A percentile compares a stretch with the other conserved stretches of the same genome.
phyloP scores from a whole-genome alignment of 768 basidiomycete genomes.

The Lactifluus hygrophoroides region DNA sequence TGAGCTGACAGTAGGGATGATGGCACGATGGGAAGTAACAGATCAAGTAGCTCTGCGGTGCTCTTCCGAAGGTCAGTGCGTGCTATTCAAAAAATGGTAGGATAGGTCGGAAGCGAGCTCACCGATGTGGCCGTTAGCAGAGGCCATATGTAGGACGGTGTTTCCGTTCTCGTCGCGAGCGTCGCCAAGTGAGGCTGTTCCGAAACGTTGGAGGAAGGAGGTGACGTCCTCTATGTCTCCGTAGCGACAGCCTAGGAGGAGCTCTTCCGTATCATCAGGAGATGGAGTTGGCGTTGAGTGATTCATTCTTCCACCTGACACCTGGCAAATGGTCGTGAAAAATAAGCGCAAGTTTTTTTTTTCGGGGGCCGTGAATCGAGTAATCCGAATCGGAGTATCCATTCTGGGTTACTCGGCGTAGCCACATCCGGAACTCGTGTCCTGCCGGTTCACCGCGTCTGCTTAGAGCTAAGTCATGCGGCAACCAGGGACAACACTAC shows the following conservation, averaged over 20 bases:
- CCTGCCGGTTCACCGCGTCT: not conserved
- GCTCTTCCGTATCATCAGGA: slow-evolving; percentile 52
- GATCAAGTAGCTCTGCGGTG: slow-evolving; percentile 61
- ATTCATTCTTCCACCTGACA: too few species aligned
- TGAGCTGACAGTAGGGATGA: slow-evolving; percentile 48
- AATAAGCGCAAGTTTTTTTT: too few species aligned
- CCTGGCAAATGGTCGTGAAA: too few species aligned
- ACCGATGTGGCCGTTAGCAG: slow-evolving; percentile 88
- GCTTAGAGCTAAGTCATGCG: too few species aligned
- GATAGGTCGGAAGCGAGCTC: slow-evolving; percentile 23
- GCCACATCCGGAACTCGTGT: not conserved
- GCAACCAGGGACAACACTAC: too few species aligned
- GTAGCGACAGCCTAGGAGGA: slow-evolving; percentile 79
- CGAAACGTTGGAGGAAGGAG: slow-evolving; percentile 53
- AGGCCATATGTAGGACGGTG: slow-evolving; percentile 76
- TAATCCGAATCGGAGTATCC: not conserved
- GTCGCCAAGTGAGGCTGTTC: slow-evolving; percentile 37
- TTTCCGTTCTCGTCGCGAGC: slow-evolving; percentile 73
- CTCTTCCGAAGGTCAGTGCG: slow-evolving; percentile 39
- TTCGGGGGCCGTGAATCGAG: not conserved
- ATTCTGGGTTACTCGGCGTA: not conserved
- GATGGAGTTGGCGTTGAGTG: slow-evolving; percentile 19
- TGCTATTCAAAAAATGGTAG: not conserved
- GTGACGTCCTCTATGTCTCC: slow-evolving; percentile 79
- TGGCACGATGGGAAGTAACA: slow-evolving; percentile 54